Evolutionary conservation across 2,329 filamentous ascomycete genomes (phyloP).

Genomic region (Aspergillus viridinutans): DNA sequence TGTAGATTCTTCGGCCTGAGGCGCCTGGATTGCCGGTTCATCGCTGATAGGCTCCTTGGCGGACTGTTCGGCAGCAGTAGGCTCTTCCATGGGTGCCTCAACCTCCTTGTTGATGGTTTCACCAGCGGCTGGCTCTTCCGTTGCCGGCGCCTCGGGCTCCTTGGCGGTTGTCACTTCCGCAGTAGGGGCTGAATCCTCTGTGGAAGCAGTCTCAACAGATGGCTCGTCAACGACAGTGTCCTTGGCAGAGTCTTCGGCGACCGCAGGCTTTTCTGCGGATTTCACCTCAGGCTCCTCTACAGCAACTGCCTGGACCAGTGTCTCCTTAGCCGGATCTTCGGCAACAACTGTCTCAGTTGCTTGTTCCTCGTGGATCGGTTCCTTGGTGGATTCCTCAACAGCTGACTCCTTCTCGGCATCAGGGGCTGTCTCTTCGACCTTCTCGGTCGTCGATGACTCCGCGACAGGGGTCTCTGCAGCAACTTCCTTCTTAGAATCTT

Average conservation of each 20-base stretch:
- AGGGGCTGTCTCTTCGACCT: slow-evolving; percentile 2
- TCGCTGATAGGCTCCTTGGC: slow-evolving; percentile 2
- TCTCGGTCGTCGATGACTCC: slow-evolving; percentile 4
- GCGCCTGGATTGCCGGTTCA: slow-evolving; percentile 1
- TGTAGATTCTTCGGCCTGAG: background rate
- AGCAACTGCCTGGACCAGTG: background rate
- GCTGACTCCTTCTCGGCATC: slow-evolving; percentile 1
- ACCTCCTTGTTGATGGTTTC: slow-evolving; percentile 5
- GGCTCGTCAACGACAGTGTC: slow-evolving; percentile 5
- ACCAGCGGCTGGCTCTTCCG: slow-evolving; percentile 8
- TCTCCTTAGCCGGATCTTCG: slow-evolving; percentile 4
- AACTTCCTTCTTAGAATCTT: slow-evolving; percentile 4
- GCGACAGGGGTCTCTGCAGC: background rate
- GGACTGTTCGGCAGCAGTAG: slow-evolving; percentile 4
- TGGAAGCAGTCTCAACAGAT: background rate
- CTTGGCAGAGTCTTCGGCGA: slow-evolving; percentile 1
- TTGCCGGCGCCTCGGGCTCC: slow-evolving; percentile 4
- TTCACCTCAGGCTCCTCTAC: slow-evolving; percentile 3
- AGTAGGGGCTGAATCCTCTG: background rate
- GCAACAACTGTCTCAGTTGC: slow-evolving; percentile 7
- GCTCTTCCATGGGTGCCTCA: slow-evolving; percentile 3
- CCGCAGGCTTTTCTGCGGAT: slow-evolving; percentile 1
- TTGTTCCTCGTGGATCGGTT: slow-evolving; percentile 3
- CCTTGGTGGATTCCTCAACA: background rate
- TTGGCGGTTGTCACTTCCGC: slow-evolving; percentile 9